Conservation (phyloP, 2,329 filamentous ascomycete species). For the Epichloe sibirici region DNA sequence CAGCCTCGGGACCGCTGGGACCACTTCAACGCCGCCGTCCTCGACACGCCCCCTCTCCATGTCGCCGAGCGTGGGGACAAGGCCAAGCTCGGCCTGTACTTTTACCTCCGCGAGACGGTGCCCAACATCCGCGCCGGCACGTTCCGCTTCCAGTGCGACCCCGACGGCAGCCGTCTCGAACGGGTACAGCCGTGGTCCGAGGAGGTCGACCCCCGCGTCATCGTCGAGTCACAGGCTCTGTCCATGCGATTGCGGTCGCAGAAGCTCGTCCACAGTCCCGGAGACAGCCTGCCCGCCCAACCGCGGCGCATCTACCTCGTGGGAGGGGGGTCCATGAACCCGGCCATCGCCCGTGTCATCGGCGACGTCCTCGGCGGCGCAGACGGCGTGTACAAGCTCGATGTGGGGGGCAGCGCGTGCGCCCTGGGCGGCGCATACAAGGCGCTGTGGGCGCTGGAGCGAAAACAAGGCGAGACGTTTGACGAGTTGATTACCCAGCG, state of each 20-base stretch:
- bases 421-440: conserved; percentile 92
- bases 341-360: conserved; percentile 72
- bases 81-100: conserved; percentile 89
- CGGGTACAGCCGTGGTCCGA: conserved; percentile 29
- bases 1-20: conserved; percentile 48
- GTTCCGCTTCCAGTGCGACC: conserved; percentile 62
- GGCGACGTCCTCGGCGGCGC: conserved; percentile 80
- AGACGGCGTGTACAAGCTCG: conserved; percentile 85
- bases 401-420: conserved; percentile 91
- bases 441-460: conserved; percentile 81
- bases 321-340: conserved; percentile 75
- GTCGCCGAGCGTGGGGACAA: conserved; percentile 39
- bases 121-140: conserved; percentile 78
- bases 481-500: conserved; percentile 74
- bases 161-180: conserved; percentile 41
- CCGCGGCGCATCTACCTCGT: conserved; percentile 88
- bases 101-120: conserved; percentile 88
- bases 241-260: conserved; percentile 78
- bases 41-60: conserved; percentile 59
- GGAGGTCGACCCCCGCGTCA: conserved; percentile 65
- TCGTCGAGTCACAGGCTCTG: conserved; percentile 90
- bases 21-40: conserved; percentile 63
- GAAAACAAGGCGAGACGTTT: conserved; percentile 58
- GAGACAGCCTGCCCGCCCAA: conserved; percentile 56
- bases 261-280: conserved; percentile 53